phyloP scores from a whole-genome alignment of 140 eudicot genomes.

The Bidens hawaiensis region DNA sequence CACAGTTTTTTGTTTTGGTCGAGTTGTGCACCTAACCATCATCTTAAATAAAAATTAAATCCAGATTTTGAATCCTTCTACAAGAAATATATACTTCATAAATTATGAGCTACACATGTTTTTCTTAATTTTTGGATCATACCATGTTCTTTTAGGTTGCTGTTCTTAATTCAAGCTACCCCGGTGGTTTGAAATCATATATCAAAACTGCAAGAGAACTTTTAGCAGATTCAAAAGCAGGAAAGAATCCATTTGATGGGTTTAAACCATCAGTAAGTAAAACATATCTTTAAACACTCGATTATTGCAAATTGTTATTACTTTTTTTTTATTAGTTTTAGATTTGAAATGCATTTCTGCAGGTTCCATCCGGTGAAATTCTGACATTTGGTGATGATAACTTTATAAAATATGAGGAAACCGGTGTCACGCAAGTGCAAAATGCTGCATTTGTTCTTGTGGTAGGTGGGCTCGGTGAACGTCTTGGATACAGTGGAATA shows the following conservation, averaged over 20 bases:
- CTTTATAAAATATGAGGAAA: conserved; percentile 65
- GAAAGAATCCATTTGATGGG: conserved; percentile 96
- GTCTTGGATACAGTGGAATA: conserved; percentile 94
- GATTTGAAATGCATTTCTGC: conserved; percentile 20
- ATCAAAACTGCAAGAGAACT: conserved; percentile 83
- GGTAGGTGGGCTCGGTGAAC: conserved; percentile 98
- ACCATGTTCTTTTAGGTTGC: conserved; percentile 36
- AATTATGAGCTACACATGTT: too few species aligned
- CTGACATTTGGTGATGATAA: conserved; percentile 73
- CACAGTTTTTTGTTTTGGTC: too few species aligned
- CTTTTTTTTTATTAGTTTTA: conserved; percentile 2
- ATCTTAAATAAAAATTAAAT: too few species aligned
- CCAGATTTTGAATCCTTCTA: too few species aligned
- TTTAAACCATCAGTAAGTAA: conserved; percentile 85
- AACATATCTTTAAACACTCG: background rate
- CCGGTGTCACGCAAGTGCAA: conserved; percentile 73
- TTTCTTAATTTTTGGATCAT: too few species aligned
- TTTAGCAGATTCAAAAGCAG: conserved; percentile 91
- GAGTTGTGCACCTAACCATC: too few species aligned
- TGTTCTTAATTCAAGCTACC: conserved; percentile 75
- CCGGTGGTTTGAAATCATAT: conserved; percentile 81
- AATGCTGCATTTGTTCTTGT: conserved; percentile 97
- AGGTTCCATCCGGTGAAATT: conserved; percentile 93
- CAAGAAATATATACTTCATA: too few species aligned
- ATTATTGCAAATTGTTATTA: background rate